Base-by-base conservation (phyloP, 2,329 filamentous ascomycete species). In the Plectosphaerella cucumerina region DNA sequence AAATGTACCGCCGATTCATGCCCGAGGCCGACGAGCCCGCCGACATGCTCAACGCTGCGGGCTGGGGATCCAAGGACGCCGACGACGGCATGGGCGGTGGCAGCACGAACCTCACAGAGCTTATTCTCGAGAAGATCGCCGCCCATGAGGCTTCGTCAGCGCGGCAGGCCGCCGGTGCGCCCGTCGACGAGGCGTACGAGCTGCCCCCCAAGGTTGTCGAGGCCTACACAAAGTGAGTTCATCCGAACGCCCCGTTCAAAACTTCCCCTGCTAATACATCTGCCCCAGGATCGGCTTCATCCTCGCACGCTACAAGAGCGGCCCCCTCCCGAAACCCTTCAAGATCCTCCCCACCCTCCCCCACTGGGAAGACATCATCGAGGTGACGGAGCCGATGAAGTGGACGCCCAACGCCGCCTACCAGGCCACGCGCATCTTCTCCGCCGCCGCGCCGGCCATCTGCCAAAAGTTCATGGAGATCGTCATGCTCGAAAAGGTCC, bases 261-360 rank as follows among this genome's bases (percentile, higher is more conserved):
- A 22, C 6, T 2, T 23, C 20, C 15, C 6, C 20, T 44, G 15
- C 42, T 44, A 26, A 44, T 21, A n/a, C 21, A 23, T 17, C 15
- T 14, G n/a, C 9, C 47, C 4, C 45, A 90, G 86, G 73, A 86
- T 96, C 60, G 93, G 92, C 54, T 77, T 92, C 58, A 87, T 97
- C 54, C 80, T 99, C 53, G 91, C 90, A 22, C 84, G 93, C 57
- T 97, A 96, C 76, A 96, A 96, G 71, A 93, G 89, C 14, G 94
- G 94, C n/a, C 93, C 93, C 58, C 80, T 99, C 31, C 94, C 94
- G 18, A 99, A 99, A 70, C 93, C 93, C 1, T 96, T 99, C 79
- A 97, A 97, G 71, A 91, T 97, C 57, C 80, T 99, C 9, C 94
- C 94, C 3, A 92, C 91, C 1, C 83, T 97, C 14, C 91, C 91